Evolutionary conservation across 371 early-diverging fungal species (phyloP), one percentile per base, ranked within the genome.

Genomic region (Mucor velutinosus): DNA sequence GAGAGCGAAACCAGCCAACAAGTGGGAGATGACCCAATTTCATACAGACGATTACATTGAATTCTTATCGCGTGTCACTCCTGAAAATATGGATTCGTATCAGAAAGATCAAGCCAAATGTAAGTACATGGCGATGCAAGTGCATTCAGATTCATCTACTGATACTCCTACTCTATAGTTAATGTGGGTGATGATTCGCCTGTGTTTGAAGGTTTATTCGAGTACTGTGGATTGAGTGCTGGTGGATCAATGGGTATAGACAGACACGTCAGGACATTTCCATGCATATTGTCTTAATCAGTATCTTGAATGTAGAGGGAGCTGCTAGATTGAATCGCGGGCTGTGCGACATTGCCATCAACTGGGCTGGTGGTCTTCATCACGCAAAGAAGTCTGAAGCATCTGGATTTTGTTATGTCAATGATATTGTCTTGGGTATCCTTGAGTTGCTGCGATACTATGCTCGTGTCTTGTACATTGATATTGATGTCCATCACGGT

Each of bases 401-500:
- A 0, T 92, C 93, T 51, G 99, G 99, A 7, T 99, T 99, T 77
- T 99, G 99, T 83, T 99, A 98, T 84, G 93, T 98, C 14, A 98
- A 98, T 81, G 99, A 99, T 76, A 98, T 97, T 75, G 96, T 95
- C 3, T 72, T 99, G 39, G 97, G 66, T 8, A 66, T 66, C 39
- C 49, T 66, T 3, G 60, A 62, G n/a, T 45, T 74, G 4, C 56
- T 74, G 41, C 60, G 74, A 39, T 89, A 89, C 72, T 91, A 97
- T 79, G 88, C 89, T 64, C 90, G 97, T 51, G 98, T 99, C 10
- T 75, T 99, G 47, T 99, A 99, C 80, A 89, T 99, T 69, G 99
- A 99, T 78, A 97, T 97, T 70, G 99, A 99, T 77, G 92, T 97
- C 15, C 99, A 99, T 76, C 98, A 99, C 77, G 99, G 99, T 25